phyloP scores from a whole-genome alignment of 805 yeast genomes.

The Hanseniaspora singularis region DNA sequence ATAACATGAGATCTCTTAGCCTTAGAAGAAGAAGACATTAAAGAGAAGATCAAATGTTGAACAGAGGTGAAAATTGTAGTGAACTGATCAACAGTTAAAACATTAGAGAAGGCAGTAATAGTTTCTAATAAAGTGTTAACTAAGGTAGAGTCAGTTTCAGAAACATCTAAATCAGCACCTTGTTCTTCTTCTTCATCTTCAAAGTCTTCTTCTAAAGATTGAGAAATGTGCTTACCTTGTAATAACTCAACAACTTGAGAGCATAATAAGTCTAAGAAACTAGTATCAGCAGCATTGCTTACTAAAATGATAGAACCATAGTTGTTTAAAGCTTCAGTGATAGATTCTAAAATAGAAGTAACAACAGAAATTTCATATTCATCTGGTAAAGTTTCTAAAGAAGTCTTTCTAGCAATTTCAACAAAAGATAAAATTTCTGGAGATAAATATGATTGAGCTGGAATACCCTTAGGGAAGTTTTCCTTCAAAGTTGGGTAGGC shows the following conservation, averaged over 20 bases:
- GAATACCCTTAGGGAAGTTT: slow-evolving; percentile 52
- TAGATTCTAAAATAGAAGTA: slow-evolving; percentile 59
- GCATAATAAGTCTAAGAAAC: slow-evolving; percentile 57
- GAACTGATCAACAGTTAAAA: slow-evolving; percentile 65
- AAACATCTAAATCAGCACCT: slow-evolving; percentile 41
- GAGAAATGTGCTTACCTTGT: slow-evolving; percentile 75
- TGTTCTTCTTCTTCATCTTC: slow-evolving; percentile 38
- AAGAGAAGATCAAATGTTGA: slow-evolving; percentile 49
- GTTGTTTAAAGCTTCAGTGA: slow-evolving; percentile 53
- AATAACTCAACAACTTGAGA: slow-evolving; percentile 58
- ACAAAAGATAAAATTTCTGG: slow-evolving; percentile 47
- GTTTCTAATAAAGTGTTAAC: slow-evolving; percentile 81
- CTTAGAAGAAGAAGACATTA: slow-evolving; percentile 50
- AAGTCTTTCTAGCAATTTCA: slow-evolving; percentile 52
- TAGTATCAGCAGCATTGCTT: slow-evolving; percentile 45
- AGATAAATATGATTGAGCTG: slow-evolving; percentile 48
- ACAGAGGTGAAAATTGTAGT: slow-evolving; percentile 57
- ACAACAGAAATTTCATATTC: slow-evolving; percentile 82
- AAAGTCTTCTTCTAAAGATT: slow-evolving; percentile 60
- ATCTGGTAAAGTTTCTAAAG: slow-evolving; percentile 52
- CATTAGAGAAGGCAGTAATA: slow-evolving; percentile 58
- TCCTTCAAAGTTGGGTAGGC: slow-evolving; percentile 35
- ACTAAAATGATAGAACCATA: slow-evolving; percentile 63
- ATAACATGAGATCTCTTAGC: slow-evolving; percentile 71
- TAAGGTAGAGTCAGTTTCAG: slow-evolving; percentile 54